Evolutionary conservation across 306 rosid species (phyloP), one percentile per base, ranked within the genome.

Genomic region (Cicer cuneatum): DNA sequence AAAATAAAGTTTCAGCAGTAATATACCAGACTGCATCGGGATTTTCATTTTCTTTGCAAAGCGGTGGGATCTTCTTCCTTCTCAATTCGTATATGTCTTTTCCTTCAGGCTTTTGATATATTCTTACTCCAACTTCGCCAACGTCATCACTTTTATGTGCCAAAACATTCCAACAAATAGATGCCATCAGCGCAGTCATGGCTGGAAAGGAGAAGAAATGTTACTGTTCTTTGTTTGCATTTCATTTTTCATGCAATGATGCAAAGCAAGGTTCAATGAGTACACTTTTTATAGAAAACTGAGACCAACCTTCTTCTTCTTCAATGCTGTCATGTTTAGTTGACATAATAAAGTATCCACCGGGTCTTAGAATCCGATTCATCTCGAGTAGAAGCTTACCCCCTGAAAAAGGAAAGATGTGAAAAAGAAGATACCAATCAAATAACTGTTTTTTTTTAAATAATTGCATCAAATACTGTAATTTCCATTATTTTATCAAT

Each of bases 151-250:
- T 91, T 90, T 90, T 94, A 81, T 89, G 93, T 12, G 97, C 98
- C 86, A 94, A 80, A 87, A 94, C 86, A 83, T 94, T 94, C 98
- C 97, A 94, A 85, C 95, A 94, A 73, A 94, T 82, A 12, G 97
- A 87, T 35, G 92, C 91, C 7, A 88, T 82, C 86, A 88, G 76
- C 15, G 68, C 69, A 37, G 86, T 83, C 96, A 90, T 83, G 59
- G 90, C 99, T 94, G 97, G 69, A 86, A 81, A 18, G 78, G 16
- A 80, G 72, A 87, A 65, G 47, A 76, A 65, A 76, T 41, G 69
- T 72, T 11, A 79, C 14, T 13, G 57, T 70, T 62, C 21, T 24
- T 57, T 63, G 47, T 42, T 65, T 10, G 46, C 41, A 76, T 33
- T 72, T 38, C 63, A 24, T 24, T 10, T 57, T 29, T 21, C 64